A percentile compares a stretch with the other conserved stretches of the same genome.
Evolutionary conservation across 2,329 filamentous ascomycete species (phyloP).

Genomic region (Beauveria australis): DNA sequence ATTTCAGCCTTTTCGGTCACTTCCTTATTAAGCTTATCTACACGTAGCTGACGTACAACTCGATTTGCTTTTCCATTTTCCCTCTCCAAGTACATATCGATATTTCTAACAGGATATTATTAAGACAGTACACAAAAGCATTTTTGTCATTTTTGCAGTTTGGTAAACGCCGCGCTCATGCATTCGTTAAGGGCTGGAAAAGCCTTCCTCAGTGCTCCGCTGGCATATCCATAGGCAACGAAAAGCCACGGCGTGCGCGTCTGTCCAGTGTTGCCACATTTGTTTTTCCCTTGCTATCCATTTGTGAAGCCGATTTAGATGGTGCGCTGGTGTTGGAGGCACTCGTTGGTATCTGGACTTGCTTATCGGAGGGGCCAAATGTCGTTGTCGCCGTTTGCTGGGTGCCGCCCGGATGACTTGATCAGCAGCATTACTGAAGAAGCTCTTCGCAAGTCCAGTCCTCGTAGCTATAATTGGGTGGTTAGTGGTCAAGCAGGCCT

Average conservation of each 20-base stretch:
- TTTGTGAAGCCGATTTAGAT: background rate
- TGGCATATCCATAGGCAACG: background rate
- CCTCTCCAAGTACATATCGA: background rate
- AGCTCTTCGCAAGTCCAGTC: constrained; percentile 99
- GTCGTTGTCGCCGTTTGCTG: background rate
- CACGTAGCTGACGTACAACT: background rate
- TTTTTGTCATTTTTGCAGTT: background rate
- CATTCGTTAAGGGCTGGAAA: constrained; percentile 13
- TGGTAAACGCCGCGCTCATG: constrained; percentile 22
- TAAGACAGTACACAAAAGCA: background rate
- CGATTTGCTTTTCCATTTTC: background rate
- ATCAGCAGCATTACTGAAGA: constrained; percentile 44
- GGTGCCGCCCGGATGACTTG: background rate
- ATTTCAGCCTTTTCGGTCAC: too few relatives aligned
- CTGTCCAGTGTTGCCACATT: background rate
- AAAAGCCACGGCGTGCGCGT: background rate
- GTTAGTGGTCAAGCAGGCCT: constrained; percentile 14
- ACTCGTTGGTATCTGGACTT: background rate
- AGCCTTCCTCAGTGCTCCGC: background rate
- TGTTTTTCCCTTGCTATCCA: background rate
- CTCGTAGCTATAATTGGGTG: constrained; percentile 63
- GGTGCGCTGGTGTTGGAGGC: background rate
- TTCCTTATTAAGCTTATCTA: too few relatives aligned
- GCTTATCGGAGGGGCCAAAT: background rate
- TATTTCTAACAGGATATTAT: constrained; percentile 1